A percentile compares a stretch with the other conserved stretches of the same genome.
These are phyloP conservation scores for Hymenoscyphus scutula DNA, from an alignment of 2,329 filamentous ascomycete species.

Conservation along the genomic window DNA sequence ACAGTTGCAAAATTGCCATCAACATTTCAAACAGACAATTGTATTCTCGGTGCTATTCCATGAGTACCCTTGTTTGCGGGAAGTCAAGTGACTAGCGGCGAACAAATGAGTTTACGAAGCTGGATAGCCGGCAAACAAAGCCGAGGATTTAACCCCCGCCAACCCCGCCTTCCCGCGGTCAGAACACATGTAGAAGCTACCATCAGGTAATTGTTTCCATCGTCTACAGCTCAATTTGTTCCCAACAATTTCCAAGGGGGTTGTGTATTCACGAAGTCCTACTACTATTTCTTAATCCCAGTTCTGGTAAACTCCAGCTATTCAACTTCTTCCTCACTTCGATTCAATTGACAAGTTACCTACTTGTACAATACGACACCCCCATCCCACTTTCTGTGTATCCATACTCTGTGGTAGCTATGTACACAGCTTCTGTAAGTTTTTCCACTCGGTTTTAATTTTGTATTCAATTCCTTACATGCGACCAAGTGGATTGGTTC, in stretches of 20 bases:
- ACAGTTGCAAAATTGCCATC: no score
- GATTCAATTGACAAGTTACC: background rate
- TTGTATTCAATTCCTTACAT: no score
- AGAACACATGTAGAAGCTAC: background rate
- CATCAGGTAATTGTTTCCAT: background rate
- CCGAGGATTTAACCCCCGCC: background rate
- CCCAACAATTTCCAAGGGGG: background rate
- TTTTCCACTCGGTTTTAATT: background rate
- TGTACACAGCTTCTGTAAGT: slow-evolving; percentile 56
- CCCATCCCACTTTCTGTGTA: no score
- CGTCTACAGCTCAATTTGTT: background rate
- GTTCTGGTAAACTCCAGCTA: background rate
- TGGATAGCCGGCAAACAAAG: background rate
- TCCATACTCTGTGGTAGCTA: background rate
- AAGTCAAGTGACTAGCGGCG: background rate
- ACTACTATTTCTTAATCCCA: background rate
- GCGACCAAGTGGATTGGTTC: no score
- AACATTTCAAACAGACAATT: no score
- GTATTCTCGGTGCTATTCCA: background rate
- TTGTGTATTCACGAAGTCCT: background rate
- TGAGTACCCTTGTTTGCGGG: background rate
- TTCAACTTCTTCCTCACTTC: background rate
- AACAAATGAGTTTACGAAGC: background rate
- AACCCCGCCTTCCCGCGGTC: background rate
- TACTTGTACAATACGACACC: background rate